phyloP scores from a whole-genome alignment of 768 basidiomycete species.

The Austroboletus eburneus region DNA sequence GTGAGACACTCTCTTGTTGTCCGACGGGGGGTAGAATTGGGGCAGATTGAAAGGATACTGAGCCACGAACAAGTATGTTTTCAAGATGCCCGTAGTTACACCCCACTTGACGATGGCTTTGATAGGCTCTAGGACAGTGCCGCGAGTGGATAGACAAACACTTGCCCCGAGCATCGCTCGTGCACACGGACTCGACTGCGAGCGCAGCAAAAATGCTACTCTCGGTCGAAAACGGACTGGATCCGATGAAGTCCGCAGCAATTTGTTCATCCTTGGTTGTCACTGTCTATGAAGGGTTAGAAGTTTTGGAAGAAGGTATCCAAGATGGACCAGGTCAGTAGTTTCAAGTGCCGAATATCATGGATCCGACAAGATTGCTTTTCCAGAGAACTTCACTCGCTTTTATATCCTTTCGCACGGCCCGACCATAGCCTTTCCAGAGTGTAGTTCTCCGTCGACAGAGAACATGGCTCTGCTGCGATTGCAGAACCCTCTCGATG shows the following conservation, averaged over 20 bases:
- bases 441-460: conserved; percentile 16
- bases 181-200: conserved; percentile 70
- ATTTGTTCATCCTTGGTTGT: conserved; percentile 70
- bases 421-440: conserved; percentile 27
- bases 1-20: conserved; percentile 69
- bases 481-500: conserved; percentile 14
- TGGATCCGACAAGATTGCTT: background rate
- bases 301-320: conserved; percentile 57
- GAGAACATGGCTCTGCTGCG: conserved; percentile 38
- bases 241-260: conserved; percentile 53
- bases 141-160: conserved; percentile 50
- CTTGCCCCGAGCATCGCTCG: conserved; percentile 48
- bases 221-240: conserved; percentile 32
- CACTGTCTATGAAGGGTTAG: conserved; percentile 55
- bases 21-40: conserved; percentile 51
- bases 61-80: conserved; percentile 75
- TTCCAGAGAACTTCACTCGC: conserved; percentile 61
- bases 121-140: conserved; percentile 82
- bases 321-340: conserved; percentile 44
- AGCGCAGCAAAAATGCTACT: conserved; percentile 52
- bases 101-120: background rate
- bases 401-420: conserved; percentile 57
- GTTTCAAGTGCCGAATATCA: background rate
- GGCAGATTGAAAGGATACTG: conserved; percentile 54
- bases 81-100: background rate